Base-by-base conservation (phyloP, 177 flowering plant species). In the Telopea speciosissima region DNA sequence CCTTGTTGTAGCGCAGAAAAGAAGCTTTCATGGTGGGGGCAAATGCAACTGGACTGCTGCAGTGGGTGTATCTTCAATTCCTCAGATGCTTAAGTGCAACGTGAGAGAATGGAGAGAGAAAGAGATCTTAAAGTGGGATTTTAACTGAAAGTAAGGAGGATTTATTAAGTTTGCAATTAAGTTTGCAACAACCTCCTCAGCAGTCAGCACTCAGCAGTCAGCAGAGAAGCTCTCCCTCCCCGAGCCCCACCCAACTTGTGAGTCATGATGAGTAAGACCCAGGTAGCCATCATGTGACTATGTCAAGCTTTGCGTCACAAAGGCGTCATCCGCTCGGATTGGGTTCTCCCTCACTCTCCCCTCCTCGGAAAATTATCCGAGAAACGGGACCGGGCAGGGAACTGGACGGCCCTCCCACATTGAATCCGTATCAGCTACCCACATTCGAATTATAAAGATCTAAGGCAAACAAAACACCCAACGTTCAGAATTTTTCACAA, bases 61-160 rank as follows among this genome's bases (percentile, higher is more conserved):
- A 63, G 62, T 25, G 26, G 72, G 66, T 23, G 17, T 58, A 25
- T 31, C 2, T 31, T 31, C n/a, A n/a, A n/a, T n/a, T n/a, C n/a
- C 24, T 31, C 11, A 3, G 23, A 12, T 13, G 17, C n/a, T n/a
- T 0, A 28, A 28, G 31, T 28, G 4, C 31, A 2, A 28, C 2
- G 31, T 28, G 31, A 49, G 19, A 49, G 54, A 16, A 16, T 49
- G 54, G 54, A 49, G 54, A 49, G 49, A 44, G 56, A 17, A 0
- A 49, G 54, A 49, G 54, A 49, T 49, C 54, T 49, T 49, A 49
- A 36, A 36, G 63, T 60, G 83, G 66, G 66, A 68, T 76, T 81
- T 74, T 76, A 81, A 78, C 81, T 70, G 78, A 76, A 81, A 78
- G 70, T 42, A 21, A 69, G 17, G 69, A 59, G 14, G n/a, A n/a